Percentiles rank a stretch among this genome's conserved stretches.
Evolutionary conservation across 2,329 filamentous ascomycete species (phyloP).

Genomic region (Aureobasidium pullulans): DNA sequence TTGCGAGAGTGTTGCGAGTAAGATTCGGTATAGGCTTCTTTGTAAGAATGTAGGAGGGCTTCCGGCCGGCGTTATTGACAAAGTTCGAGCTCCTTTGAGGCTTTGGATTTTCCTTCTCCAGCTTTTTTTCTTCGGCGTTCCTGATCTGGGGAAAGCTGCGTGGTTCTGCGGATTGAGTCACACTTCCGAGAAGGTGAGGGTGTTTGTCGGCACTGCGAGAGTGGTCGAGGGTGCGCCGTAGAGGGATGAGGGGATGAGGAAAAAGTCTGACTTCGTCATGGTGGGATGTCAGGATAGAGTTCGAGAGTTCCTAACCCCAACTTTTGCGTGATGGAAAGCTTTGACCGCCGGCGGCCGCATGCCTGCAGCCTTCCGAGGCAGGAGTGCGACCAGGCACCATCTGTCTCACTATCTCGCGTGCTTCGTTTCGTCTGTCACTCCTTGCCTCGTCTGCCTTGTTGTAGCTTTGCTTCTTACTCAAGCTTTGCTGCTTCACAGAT

Average conservation of each 20-base stretch:
- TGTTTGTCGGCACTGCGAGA: not conserved
- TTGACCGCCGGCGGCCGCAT: not conserved
- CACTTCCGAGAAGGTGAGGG: not conserved
- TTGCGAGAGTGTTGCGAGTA: not conserved
- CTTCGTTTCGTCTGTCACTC: not conserved
- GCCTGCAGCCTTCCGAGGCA: slow-evolving; percentile 1
- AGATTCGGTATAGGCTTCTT: not conserved
- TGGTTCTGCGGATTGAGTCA: not conserved
- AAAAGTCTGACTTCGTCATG: slow-evolving; percentile 12
- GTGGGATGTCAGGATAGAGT: slow-evolving; percentile 13
- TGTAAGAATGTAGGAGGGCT: not conserved
- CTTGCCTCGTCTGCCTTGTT: not conserved
- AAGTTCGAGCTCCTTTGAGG: not conserved
- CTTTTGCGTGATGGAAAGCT: not conserved
- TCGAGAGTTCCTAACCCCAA: not conserved
- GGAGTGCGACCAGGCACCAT: not conserved
- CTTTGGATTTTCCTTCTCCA: slow-evolving; percentile 1
- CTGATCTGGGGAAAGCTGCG: not conserved
- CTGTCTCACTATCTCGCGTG: not conserved
- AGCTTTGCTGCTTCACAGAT: not conserved
- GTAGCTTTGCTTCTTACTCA: not conserved
- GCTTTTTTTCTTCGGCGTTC: not conserved
- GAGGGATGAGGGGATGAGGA: not conserved
- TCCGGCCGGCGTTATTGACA: not conserved
- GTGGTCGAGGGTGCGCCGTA: not conserved